Percentiles rank a stretch among this genome's conserved stretches.
These are phyloP conservation scores for Ceratobasidium sp. DNA, from an alignment of 1,284 basidiomycete genomes.

Conservation along the genomic window DNA sequence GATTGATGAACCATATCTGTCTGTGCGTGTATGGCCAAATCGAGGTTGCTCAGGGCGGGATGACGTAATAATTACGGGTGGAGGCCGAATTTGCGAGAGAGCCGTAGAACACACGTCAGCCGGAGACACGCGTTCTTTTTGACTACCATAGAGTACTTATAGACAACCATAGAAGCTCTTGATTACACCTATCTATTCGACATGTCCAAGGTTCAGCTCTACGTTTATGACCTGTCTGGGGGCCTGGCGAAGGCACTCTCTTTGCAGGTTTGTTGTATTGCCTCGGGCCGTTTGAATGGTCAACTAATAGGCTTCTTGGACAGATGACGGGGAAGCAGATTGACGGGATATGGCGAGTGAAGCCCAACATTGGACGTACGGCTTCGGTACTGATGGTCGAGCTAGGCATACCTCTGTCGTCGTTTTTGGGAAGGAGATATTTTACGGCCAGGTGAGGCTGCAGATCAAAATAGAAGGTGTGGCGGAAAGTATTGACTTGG, in stretches of 20 bases:
- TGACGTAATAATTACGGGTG: conserved; percentile 33
- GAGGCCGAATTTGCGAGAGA: conserved; percentile 35
- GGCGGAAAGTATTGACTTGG: background rate
- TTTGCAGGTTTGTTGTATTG: conserved; percentile 80
- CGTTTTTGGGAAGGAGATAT: conserved; percentile 85
- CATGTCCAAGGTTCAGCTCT: conserved; percentile 74
- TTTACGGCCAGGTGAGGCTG: conserved; percentile 75
- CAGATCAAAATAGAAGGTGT: too few relatives aligned
- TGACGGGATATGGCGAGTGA: conserved; percentile 85
- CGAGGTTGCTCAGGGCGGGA: background rate
- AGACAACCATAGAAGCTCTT: background rate
- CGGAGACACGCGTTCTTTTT: background rate
- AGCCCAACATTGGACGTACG: background rate
- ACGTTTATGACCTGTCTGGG: conserved; percentile 91
- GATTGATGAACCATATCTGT: background rate
- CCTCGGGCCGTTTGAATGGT: too few relatives aligned
- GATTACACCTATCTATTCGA: background rate
- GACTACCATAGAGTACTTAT: background rate
- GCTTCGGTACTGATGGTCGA: background rate
- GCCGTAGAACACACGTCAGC: conserved; percentile 32
- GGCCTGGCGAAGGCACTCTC: conserved; percentile 86
- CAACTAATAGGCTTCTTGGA: conserved; percentile 81
- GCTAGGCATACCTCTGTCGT: conserved; percentile 91
- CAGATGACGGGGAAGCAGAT: conserved; percentile 88
- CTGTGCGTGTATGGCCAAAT: background rate